These are phyloP conservation scores for Exophiala mesophila DNA, from an alignment of 2,329 filamentous ascomycete species.

Conservation along the genomic window DNA sequence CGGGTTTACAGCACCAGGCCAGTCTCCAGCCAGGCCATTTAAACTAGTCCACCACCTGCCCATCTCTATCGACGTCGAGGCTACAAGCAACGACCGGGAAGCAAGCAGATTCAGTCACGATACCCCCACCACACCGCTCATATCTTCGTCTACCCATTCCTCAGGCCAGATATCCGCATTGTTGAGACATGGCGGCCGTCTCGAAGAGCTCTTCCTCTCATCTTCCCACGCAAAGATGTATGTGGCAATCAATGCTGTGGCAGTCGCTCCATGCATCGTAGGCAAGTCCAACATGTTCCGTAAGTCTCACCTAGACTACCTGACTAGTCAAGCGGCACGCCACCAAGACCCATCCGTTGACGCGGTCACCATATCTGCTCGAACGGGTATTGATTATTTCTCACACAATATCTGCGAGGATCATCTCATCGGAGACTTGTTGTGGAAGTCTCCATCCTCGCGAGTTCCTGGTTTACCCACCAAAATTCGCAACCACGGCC, in stretches of 20 bases:
- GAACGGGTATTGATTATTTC: constrained; percentile 78
- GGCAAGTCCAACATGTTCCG: constrained; percentile 99
- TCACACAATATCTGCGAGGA: constrained; percentile 97
- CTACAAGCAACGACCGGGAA: constrained; percentile 17
- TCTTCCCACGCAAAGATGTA: constrained; percentile 97
- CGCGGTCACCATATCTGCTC: constrained; percentile 37
- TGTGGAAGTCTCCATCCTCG: constrained; percentile 69
- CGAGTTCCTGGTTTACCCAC: constrained; percentile 30
- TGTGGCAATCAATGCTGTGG: constrained; percentile 88
- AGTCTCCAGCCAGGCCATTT: constrained; percentile 53
- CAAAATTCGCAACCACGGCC: constrained; percentile 65
- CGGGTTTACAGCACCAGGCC: constrained; percentile 53
- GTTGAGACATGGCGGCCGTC: constrained; percentile 58
- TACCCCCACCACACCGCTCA: constrained; percentile 2
- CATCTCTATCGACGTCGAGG: constrained; percentile 69
- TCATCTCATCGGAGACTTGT: constrained; percentile 84
- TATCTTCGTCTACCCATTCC: neutral
- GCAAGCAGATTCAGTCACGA: too few relatives aligned
- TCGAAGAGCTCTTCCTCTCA: constrained; percentile 93
- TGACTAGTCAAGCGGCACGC: constrained; percentile 54
- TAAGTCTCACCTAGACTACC: constrained; percentile 75
- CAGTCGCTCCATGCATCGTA: constrained; percentile 85
- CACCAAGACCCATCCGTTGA: constrained; percentile 34
- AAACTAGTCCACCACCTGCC: constrained; percentile 96
- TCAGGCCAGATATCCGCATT: neutral